Evolutionary conservation across 1,284 basidiomycete species (phyloP).

Genomic region (Tetrapyrgos nigripes): DNA sequence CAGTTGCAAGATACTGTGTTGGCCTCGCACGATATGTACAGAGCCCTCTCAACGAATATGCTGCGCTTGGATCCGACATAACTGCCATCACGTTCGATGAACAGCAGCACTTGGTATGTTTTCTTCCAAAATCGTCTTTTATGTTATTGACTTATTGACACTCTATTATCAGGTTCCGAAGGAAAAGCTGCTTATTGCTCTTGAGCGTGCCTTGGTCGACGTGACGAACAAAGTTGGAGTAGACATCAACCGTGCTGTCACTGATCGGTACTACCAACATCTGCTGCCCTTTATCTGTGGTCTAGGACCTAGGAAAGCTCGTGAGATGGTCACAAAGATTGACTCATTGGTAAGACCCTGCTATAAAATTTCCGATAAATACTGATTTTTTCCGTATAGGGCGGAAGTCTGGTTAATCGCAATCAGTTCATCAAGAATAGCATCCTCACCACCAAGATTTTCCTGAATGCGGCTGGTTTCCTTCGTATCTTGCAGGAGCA

Average conservation of each 20-base stretch:
- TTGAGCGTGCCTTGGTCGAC: constrained; percentile 92
- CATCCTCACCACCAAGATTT: constrained; percentile 85
- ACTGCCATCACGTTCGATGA: constrained; percentile 83
- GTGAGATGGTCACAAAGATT: constrained; percentile 86
- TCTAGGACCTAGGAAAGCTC: constrained; percentile 94
- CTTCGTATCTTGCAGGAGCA: constrained; percentile 83
- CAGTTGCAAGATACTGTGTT: constrained; percentile 92
- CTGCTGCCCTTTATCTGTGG: constrained; percentile 93
- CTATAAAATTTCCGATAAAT: constrained; percentile 10
- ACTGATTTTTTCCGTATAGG: constrained; percentile 48
- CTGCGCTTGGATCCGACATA: constrained; percentile 85
- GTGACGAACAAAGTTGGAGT: constrained; percentile 93
- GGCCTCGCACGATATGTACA: constrained; percentile 94
- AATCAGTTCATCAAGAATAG: constrained; percentile 84
- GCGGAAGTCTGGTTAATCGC: constrained; percentile 85
- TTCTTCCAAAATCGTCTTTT: constrained; percentile 8
- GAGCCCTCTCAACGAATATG: constrained; percentile 94
- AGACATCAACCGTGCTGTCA: constrained; percentile 92
- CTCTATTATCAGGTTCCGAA: constrained; percentile 66
- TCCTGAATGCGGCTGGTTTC: constrained; percentile 92
- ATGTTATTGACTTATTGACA: constrained; percentile 15
- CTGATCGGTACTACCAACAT: constrained; percentile 86
- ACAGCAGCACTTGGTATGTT: constrained; percentile 84
- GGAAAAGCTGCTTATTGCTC: constrained; percentile 83
- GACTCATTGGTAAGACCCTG: constrained; percentile 61